These are phyloP conservation scores for Friedmanniomyces simplex DNA, from an alignment of 495 filamentous ascomycete species.

Conservation along the genomic window DNA sequence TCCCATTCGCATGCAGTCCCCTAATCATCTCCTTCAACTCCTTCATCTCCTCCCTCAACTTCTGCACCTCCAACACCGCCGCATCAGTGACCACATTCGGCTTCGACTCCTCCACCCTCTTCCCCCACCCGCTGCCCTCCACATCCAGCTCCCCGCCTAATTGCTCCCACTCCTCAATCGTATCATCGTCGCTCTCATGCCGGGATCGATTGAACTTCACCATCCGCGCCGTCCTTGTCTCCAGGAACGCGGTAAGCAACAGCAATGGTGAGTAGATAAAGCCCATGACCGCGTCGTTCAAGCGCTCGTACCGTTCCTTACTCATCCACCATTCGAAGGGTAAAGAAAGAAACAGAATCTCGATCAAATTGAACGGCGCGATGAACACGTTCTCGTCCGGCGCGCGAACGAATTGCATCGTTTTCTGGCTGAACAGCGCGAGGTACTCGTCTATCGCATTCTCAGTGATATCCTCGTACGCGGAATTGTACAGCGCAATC, in stretches of 20 bases:
- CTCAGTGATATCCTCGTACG: constrained; percentile 90
- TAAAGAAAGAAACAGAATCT: constrained; percentile 65
- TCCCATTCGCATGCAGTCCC: constrained; percentile 26
- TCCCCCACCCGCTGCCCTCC: constrained; percentile 68
- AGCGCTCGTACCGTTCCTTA: constrained; percentile 51
- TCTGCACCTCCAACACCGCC: constrained; percentile 55
- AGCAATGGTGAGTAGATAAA: constrained; percentile 78
- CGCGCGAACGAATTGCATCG: constrained; percentile 89
- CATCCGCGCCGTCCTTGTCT: constrained; percentile 54
- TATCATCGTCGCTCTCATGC: constrained; percentile 86
- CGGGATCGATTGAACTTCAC: constrained; percentile 62
- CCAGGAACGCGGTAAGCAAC: constrained; percentile 64
- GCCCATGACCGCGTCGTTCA: constrained; percentile 84
- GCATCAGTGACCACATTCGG: constrained; percentile 67
- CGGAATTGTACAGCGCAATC: constrained; percentile 92
- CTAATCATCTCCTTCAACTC: constrained; percentile 54
- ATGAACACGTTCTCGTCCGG: constrained; percentile 98
- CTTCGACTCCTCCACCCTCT: constrained; percentile 59
- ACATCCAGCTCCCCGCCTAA: constrained; percentile 61
- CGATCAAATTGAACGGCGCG: constrained; percentile 83
- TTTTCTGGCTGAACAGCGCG: constrained; percentile 76
- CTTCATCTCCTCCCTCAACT: constrained; percentile 57
- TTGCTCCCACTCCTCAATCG: constrained; percentile 86
- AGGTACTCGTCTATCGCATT: constrained; percentile 94
- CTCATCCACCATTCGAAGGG: constrained; percentile 96